phyloP scores from a whole-genome alignment of 345 rosid genomes.

The Lepidium aucheri region DNA sequence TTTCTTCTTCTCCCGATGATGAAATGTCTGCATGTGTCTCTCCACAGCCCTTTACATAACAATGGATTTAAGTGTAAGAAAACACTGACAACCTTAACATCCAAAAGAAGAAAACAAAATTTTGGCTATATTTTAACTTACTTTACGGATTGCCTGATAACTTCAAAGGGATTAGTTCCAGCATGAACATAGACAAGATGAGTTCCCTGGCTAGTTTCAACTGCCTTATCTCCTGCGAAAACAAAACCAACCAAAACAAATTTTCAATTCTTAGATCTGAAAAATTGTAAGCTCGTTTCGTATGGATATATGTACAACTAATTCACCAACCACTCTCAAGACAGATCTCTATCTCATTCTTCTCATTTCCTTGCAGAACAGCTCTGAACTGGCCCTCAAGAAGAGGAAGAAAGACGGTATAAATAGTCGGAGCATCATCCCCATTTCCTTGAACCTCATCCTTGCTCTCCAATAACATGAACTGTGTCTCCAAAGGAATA shows the following conservation, averaged over 20 bases:
- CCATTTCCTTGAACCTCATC: slow-evolving; percentile 39
- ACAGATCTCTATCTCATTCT: slow-evolving; percentile 82
- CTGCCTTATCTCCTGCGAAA: slow-evolving; percentile 85
- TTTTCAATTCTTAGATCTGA: slow-evolving; percentile 6
- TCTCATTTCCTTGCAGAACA: slow-evolving; percentile 83
- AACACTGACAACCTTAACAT: not conserved
- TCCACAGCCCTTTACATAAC: slow-evolving; percentile 58
- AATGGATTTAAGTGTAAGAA: not conserved
- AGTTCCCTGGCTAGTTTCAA: slow-evolving; percentile 83
- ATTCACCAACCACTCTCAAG: slow-evolving; percentile 88
- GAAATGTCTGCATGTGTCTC: slow-evolving; percentile 79
- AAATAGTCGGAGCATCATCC: slow-evolving; percentile 50
- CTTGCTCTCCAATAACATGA: slow-evolving; percentile 82
- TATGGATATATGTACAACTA: not conserved
- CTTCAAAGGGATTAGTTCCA: slow-evolving; percentile 95
- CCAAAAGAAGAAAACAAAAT: not conserved
- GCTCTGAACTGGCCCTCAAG: slow-evolving; percentile 97
- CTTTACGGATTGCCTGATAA: slow-evolving; percentile 83
- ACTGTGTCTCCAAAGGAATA: slow-evolving; percentile 94
- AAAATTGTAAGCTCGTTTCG: not conserved
- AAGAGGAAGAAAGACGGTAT: slow-evolving; percentile 86
- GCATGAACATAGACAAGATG: slow-evolving; percentile 88
- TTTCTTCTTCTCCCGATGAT: slow-evolving; percentile 83
- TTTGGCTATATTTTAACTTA: slow-evolving; percentile 28
- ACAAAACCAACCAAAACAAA: slow-evolving; percentile 32